Conservation (phyloP, 352 stramenopile genomes). For the Phytophthora ohioensis region DNA sequence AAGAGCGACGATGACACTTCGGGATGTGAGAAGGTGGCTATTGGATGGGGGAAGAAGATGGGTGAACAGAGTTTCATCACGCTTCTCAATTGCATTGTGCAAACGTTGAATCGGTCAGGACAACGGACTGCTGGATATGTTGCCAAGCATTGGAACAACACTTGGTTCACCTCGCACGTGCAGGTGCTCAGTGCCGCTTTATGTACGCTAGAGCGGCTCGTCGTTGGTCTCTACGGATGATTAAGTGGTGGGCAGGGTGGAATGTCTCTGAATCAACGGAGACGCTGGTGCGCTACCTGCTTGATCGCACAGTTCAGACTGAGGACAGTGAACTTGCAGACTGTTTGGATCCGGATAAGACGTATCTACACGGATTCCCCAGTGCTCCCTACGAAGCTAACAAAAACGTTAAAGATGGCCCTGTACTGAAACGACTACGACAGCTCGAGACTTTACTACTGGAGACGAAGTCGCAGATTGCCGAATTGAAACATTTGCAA, state of each 20-base stretch:
- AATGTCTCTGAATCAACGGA: slow-evolving; percentile 27
- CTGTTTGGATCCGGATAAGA: slow-evolving; percentile 16
- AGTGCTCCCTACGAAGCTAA: slow-evolving; percentile 13
- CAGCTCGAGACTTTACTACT: slow-evolving; percentile 18
- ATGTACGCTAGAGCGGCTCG: slow-evolving; percentile 7
- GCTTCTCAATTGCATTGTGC: slow-evolving; percentile 10
- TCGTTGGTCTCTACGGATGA: slow-evolving; percentile 24
- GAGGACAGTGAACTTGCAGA: slow-evolving; percentile 22
- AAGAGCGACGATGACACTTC: not conserved
- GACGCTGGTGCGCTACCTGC: slow-evolving; percentile 20
- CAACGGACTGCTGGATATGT: slow-evolving; percentile 9
- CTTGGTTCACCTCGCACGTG: slow-evolving; percentile 15
- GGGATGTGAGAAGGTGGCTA: not conserved
- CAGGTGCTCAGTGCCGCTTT: slow-evolving; percentile 13
- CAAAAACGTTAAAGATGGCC: slow-evolving; percentile 9
- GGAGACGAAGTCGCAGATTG: slow-evolving; percentile 4
- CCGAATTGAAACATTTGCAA: not conserved
- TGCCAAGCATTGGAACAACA: slow-evolving; percentile 17
- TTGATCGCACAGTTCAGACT: slow-evolving; percentile 6
- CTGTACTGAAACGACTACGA: slow-evolving; percentile 8
- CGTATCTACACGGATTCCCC: slow-evolving; percentile 21
- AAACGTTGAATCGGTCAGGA: not conserved
- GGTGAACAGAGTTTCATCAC: slow-evolving; percentile 15
- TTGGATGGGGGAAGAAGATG: slow-evolving; percentile 23
- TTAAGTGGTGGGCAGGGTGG: slow-evolving; percentile 22